phyloP scores from a whole-genome alignment of 768 basidiomycete species.

The Candolleomyces eurysporus region DNA sequence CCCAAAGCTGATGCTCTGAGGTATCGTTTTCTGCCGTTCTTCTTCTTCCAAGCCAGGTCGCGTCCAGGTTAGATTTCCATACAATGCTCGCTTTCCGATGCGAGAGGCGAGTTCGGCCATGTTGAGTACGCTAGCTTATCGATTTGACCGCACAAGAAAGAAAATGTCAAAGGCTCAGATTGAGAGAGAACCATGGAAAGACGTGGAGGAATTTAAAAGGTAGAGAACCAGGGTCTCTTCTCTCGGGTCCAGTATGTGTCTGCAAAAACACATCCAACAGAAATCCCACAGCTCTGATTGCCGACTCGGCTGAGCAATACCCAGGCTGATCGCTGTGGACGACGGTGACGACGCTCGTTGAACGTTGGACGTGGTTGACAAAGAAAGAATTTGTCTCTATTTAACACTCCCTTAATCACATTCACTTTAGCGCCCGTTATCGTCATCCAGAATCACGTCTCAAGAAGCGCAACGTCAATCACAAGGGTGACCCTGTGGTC shows the following conservation, averaged over 20 bases:
- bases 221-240: background rate
- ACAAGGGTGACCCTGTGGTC: background rate
- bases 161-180: background rate
- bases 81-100: background rate
- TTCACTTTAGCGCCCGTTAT: too few species aligned
- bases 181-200: background rate
- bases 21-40: background rate
- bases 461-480: background rate
- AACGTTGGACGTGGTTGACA: too few species aligned
- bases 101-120: background rate
- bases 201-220: background rate
- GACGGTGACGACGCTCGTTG: background rate
- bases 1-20: background rate
- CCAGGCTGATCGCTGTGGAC: background rate
- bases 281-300: slow-evolving; percentile 2
- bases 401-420: too few species aligned
- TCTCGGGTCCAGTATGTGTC: background rate
- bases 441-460: background rate
- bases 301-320: background rate
- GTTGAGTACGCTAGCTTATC: background rate
- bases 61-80: background rate
- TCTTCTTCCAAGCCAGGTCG: background rate
- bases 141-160: background rate
- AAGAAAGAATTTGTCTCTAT: too few species aligned
- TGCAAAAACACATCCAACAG: background rate